Percentiles rank a stretch among this genome's conserved stretches.
Evolutionary conservation across 164 flowering plant species (phyloP).

Genomic region (Buxus sempervirens): DNA sequence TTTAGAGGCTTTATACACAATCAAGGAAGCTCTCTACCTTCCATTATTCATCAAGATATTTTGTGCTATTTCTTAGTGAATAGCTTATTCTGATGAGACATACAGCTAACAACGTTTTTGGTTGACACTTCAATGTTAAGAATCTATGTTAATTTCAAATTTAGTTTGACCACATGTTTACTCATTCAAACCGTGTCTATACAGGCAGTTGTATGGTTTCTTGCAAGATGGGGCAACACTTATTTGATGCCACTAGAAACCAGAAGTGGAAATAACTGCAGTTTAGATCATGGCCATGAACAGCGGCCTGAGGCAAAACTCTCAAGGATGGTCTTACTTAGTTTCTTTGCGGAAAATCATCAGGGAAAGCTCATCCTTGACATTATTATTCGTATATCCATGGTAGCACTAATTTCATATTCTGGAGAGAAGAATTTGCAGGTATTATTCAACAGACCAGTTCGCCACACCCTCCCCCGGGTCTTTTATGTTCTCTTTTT

Average conservation of each 20-base stretch:
- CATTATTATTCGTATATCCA: conserved; percentile 61
- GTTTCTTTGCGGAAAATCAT: conserved; percentile 64
- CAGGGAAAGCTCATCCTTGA: conserved; percentile 76
- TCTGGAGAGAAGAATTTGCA: conserved; percentile 91
- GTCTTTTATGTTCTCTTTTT: background rate
- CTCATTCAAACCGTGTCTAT: conserved; percentile 7
- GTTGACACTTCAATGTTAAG: background rate
- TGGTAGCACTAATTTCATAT: conserved; percentile 61
- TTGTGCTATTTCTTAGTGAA: background rate
- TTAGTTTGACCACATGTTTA: conserved; percentile 1
- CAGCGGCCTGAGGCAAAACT: conserved; percentile 22
- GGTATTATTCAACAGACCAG: conserved; percentile 32
- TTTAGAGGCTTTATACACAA: no score
- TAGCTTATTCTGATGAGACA: background rate
- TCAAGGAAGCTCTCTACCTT: background rate
- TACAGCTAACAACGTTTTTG: background rate
- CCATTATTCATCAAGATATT: background rate
- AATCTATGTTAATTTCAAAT: background rate
- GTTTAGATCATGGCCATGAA: conserved; percentile 19
- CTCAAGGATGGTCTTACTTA: conserved; percentile 42
- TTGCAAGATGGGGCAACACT: conserved; percentile 91
- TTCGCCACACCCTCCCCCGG: no score
- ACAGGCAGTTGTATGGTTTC: conserved; percentile 93
- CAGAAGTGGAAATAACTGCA: conserved; percentile 22
- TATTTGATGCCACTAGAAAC: conserved; percentile 66